Evolutionary conservation across 371 early-diverging fungal species (phyloP).

Genomic region (Dichotomocladium elegans): DNA sequence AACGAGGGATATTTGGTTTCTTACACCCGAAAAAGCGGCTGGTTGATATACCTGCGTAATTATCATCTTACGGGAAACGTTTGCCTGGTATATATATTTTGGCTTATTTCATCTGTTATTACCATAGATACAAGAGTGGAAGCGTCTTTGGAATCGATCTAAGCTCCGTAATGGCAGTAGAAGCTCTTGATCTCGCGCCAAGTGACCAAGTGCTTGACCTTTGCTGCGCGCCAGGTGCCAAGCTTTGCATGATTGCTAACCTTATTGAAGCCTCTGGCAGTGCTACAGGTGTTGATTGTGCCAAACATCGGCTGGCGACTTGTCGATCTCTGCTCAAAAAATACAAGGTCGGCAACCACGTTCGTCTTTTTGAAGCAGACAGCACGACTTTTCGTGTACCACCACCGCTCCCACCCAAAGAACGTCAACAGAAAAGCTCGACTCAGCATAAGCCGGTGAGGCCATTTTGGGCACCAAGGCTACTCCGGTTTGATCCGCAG

Average conservation of each 20-base stretch:
- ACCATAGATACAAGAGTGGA: slow-evolving; percentile 27
- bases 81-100: not conserved
- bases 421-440: slow-evolving; percentile 9
- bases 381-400: slow-evolving; percentile 75
- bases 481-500: slow-evolving; percentile 62
- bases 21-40: slow-evolving; percentile 21
- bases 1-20: slow-evolving; percentile 35
- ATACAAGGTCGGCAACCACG: slow-evolving; percentile 53
- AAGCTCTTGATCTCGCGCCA: slow-evolving; percentile 51
- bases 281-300: slow-evolving; percentile 91
- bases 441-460: slow-evolving; percentile 33
- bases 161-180: slow-evolving; percentile 71
- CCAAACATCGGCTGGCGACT: slow-evolving; percentile 66
- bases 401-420: slow-evolving; percentile 56
- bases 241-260: slow-evolving; percentile 79
- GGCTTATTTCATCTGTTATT: not conserved
- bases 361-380: slow-evolving; percentile 70
- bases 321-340: slow-evolving; percentile 67
- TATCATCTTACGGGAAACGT: not conserved
- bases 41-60: slow-evolving; percentile 41
- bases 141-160: slow-evolving; percentile 82
- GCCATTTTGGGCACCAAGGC: slow-evolving; percentile 79
- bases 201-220: slow-evolving; percentile 79
- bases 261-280: slow-evolving; percentile 66
- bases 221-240: slow-evolving; percentile 83